A percentile compares a stretch with the other conserved stretches of the same genome.
Evolutionary conservation across 2,329 filamentous ascomycete species (phyloP).

Genomic region (Epicoccum nigrum): DNA sequence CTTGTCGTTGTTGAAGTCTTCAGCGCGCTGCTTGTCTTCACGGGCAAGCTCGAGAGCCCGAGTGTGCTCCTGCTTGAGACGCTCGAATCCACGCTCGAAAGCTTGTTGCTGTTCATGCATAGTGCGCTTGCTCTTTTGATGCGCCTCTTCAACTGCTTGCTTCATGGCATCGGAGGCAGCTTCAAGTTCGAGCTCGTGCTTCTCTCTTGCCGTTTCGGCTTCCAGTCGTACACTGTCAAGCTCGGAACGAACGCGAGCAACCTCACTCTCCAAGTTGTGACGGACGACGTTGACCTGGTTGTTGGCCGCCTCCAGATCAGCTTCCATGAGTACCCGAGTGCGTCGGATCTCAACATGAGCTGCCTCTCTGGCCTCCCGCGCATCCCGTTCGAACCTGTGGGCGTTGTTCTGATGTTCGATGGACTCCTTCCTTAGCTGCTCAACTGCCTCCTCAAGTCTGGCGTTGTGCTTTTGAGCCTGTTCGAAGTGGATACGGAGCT

Average conservation of each 20-base stretch:
- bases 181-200: conserved; percentile 83
- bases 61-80: conserved; percentile 64
- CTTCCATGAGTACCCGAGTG: conserved; percentile 77
- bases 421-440: conserved; percentile 66
- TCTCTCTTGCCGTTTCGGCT: conserved; percentile 78
- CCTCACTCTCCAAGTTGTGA: conserved; percentile 80
- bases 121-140: conserved; percentile 59
- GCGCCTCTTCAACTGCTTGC: conserved; percentile 61
- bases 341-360: conserved; percentile 81
- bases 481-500: conserved; percentile 75
- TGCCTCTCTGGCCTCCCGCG: conserved; percentile 81
- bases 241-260: conserved; percentile 73
- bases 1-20: conserved; percentile 80
- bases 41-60: conserved; percentile 70
- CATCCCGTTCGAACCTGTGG: conserved; percentile 77
- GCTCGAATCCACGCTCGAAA: conserved; percentile 46
- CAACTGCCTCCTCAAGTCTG: conserved; percentile 66
- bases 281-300: conserved; percentile 84
- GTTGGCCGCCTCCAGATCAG: conserved; percentile 82
- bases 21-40: conserved; percentile 82
- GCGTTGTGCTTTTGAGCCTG: conserved; percentile 64
- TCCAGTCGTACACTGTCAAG: conserved; percentile 80
- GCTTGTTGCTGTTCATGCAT: conserved; percentile 59
- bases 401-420: conserved; percentile 73
- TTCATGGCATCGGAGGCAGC: conserved; percentile 75